These are phyloP conservation scores for Cryptococcus sp. DNA, from an alignment of 1,284 basidiomycete species.

Conservation along the genomic window DNA sequence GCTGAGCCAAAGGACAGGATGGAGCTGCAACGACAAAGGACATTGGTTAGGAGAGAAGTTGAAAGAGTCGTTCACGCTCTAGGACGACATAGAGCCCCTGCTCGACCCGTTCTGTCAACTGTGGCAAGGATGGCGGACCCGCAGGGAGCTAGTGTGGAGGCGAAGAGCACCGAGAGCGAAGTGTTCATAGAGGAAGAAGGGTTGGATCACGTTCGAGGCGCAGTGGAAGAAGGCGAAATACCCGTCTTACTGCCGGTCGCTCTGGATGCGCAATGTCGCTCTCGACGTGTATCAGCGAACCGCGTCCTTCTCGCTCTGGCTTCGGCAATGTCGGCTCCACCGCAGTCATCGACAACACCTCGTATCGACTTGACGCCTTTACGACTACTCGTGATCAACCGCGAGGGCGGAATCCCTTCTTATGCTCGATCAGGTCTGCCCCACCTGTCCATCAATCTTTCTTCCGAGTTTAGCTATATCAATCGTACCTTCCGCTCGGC, in stretches of 20 bases:
- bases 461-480: constrained; percentile 85
- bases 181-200: constrained; percentile 63
- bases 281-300: constrained; percentile 83
- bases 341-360: constrained; percentile 33
- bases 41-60: constrained; percentile 77
- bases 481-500: constrained; percentile 74
- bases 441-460: constrained; percentile 93
- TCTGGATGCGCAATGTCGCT: constrained; percentile 84
- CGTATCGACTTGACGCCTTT: constrained; percentile 76
- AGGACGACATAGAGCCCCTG: constrained; percentile 78
- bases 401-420: constrained; percentile 94
- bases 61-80: constrained; percentile 80
- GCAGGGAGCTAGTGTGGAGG: constrained; percentile 1
- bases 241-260: constrained; percentile 95
- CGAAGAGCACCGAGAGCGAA: constrained; percentile 27
- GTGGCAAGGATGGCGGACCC: constrained; percentile 65
- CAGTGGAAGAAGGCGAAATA: constrained; percentile 88
- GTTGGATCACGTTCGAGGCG: constrained; percentile 78
- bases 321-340: constrained; percentile 68
- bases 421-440: constrained; percentile 93
- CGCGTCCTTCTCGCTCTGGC: constrained; percentile 86
- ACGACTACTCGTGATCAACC: constrained; percentile 96
- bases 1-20: constrained; percentile 59
- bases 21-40: constrained; percentile 55
- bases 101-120: constrained; percentile 84